Percentiles rank a stretch among this genome's conserved stretches.
These are phyloP conservation scores for Aspergillus pseudotamarii DNA, from an alignment of 2,329 filamentous ascomycete genomes.

Conservation along the genomic window DNA sequence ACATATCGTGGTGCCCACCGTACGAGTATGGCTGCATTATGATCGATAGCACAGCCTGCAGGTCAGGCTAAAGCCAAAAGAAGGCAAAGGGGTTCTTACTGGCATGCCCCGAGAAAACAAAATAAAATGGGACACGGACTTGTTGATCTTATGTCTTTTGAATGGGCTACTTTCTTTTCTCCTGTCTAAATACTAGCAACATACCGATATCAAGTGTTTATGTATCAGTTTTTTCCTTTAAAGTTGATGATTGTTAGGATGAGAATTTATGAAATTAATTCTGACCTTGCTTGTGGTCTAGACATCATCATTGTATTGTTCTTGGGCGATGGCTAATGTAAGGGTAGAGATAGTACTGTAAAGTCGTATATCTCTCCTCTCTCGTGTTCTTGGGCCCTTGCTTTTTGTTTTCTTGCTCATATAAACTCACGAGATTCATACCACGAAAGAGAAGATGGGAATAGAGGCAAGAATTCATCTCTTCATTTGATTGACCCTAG, in stretches of 20 bases:
- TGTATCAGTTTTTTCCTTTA: neutral
- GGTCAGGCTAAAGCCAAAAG: conserved; percentile 20
- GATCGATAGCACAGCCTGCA: conserved; percentile 22
- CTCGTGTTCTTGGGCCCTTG: neutral
- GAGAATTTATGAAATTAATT: neutral
- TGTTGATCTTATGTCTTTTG: neutral
- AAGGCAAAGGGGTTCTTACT: conserved; percentile 13
- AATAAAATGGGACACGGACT: neutral
- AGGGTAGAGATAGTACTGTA: neutral
- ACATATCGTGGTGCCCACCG: conserved; percentile 36
- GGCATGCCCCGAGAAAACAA: neutral
- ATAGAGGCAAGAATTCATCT: neutral
- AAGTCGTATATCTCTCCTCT: neutral
- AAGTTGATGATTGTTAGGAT: neutral
- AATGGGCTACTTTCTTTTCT: conserved; percentile 1
- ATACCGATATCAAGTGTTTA: neutral
- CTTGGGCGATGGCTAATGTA: neutral
- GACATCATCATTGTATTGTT: neutral
- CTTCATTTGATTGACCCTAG: neutral
- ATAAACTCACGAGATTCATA: neutral
- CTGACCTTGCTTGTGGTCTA: neutral
- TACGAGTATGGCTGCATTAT: conserved; percentile 26
- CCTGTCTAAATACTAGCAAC: conserved; percentile 5
- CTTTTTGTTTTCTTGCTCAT: neutral
- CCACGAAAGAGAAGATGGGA: neutral